Evolutionary conservation across 2,329 filamentous ascomycete genomes (phyloP), one percentile per base, ranked within the genome.

Genomic region (Epichloe sp.): DNA sequence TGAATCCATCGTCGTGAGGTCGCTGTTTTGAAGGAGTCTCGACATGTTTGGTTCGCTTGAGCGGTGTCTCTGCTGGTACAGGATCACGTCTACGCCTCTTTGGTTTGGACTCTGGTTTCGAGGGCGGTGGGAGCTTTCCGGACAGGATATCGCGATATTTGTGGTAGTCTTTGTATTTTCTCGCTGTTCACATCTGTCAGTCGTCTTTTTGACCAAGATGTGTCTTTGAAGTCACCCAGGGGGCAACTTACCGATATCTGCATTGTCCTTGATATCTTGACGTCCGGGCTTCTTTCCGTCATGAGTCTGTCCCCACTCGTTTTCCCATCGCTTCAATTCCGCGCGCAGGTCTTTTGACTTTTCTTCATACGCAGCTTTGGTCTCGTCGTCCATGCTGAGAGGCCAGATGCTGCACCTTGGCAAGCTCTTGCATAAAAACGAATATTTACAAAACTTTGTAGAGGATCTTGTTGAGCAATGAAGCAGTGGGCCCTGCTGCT

Each of bases 151-250:
- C 75, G 55, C 83, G 77, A 48, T 83, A 63, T 57, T 76, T 81
- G 63, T 83, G 82, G 66, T 89, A 90, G 55, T 85, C 76, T 63
- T 85, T 88, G 67, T 91, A 91, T 62, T 88, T 89, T 45, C 72
- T 73, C 38, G 82, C 83, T 86, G 57, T 40, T 36, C 23, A 41
- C 8, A 17, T 8, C 21, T 34, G 11, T 49, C 26, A 49, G 47
- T 19, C 7, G 6, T 41, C 17, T 46, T 7, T 12, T 0, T 17
- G 17, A 26, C 5, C 12, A 3, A 12, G 5, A 3, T 14, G 3
- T 11, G 8, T 31, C 8, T 10, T 11, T 31, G 26, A 31, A 31
- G 26, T 15, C 4, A n/a, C 19, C 7, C 17, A n/a, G 23, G 17
- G 17, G 5, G 14, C 3, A 3, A 46, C 71, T 36, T 76, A 88